Evolutionary conservation across 495 filamentous ascomycete genomes (phyloP).

Genomic region (Podospora didyma): DNA sequence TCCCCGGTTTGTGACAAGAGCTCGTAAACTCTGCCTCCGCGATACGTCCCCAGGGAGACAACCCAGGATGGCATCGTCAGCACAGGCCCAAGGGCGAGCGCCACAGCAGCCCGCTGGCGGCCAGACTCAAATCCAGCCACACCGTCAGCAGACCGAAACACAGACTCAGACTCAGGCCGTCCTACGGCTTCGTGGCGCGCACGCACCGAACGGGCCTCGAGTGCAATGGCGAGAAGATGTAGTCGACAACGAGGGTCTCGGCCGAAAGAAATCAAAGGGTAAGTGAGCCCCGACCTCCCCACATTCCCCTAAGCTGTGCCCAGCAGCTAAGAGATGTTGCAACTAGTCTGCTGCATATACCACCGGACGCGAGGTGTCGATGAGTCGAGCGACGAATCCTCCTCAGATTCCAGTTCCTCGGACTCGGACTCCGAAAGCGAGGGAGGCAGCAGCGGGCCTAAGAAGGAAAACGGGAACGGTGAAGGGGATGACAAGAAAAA

Average conservation of each 20-base stretch:
- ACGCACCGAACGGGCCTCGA: conserved; percentile 37
- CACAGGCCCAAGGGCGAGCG: conserved; percentile 14
- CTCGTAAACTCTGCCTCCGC: too few relatives aligned
- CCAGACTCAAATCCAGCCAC: conserved; percentile 15
- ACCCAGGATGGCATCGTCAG: conserved; percentile 18
- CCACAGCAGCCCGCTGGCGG: conserved; percentile 14
- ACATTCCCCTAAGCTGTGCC: neutral
- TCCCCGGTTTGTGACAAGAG: neutral
- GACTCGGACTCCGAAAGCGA: conserved; percentile 43
- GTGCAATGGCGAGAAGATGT: conserved; percentile 94
- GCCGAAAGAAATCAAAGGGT: conserved; percentile 94
- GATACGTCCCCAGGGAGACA: too few relatives aligned
- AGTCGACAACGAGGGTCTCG: conserved; percentile 93
- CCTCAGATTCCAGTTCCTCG: conserved; percentile 47
- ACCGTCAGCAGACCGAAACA: conserved; percentile 7
- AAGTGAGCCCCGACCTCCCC: conserved; percentile 10
- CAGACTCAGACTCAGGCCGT: conserved; percentile 34
- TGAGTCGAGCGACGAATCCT: conserved; percentile 78
- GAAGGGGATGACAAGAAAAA: conserved; percentile 20
- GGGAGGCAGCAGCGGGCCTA: conserved; percentile 18
- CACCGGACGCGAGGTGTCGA: conserved; percentile 77
- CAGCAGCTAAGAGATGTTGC: neutral
- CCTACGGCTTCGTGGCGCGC: conserved; percentile 43
- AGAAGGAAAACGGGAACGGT: conserved; percentile 13
- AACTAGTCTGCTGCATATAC: conserved; percentile 94